Base-by-base conservation (phyloP, 192 early-diverging fungal species). In the Phycomyces nitens region DNA sequence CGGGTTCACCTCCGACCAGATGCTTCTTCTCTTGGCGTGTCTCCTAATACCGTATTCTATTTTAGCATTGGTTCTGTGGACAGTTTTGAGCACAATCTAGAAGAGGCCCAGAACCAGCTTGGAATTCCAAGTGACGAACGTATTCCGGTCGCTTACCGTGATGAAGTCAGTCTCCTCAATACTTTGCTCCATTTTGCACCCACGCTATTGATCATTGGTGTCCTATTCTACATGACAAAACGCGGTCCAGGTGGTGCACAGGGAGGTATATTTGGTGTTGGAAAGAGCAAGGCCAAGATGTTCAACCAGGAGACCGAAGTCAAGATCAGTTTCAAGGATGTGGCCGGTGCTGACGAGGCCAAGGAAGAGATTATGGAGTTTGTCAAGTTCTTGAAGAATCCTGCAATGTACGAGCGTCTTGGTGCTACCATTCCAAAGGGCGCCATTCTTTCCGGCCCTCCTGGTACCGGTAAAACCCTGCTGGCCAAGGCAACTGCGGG, bases 351-450 rank as follows among this genome's bases (percentile, higher is more conserved):
- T 75, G 96, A 99, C 80, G 97, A 99, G 71, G 97, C 96, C 43
- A 99, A 99, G 83, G 89, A 94, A 68, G 97, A 99, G 79, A 99
- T 99, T 55, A 99, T 99, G 97, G 97, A 99, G 83, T 99, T 99
- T 90, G 97, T 99, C 59, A 97, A 97, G 78, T 98, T 98, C 79
- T 77, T 98, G 59, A 99, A 99, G 76, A 88, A 96, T 72, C 97
- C 97, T 27, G 84, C 78, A 43, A 73, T 80, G 22, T 99, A 95
- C 78, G 96, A 99, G 73, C 80, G 83, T 34, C 75, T 99, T 11
- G 97, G 97, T 21, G 97, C 97, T 49, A 97, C 98, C 79, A 99
- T 99, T 74, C 97, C 97, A 52, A 95, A 94, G 77, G 97, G 97
- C 47, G 97, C 97, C 6, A 93, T 98, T 60, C 77, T 99, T 14